A percentile compares a stretch with the other conserved stretches of the same genome.
phyloP scores from a whole-genome alignment of 768 basidiomycete genomes.

The Sarcodon sp. region DNA sequence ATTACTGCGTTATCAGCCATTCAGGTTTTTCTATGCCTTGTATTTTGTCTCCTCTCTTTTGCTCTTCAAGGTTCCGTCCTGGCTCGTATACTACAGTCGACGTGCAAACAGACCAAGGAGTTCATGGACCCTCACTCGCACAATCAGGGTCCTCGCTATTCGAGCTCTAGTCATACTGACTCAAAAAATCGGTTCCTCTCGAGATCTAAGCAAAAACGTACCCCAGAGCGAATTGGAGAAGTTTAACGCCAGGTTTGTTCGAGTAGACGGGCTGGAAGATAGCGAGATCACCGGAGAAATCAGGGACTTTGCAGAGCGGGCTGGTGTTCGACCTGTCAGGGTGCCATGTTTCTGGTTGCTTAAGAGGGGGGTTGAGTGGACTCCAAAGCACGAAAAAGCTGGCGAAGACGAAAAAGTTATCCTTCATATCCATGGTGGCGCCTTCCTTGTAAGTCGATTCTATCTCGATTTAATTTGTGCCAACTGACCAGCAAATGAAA shows the following conservation, averaged over 20 bases:
- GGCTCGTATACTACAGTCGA: slow-evolving; percentile 6
- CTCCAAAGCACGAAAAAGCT: slow-evolving; percentile 8
- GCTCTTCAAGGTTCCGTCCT: slow-evolving; percentile 4
- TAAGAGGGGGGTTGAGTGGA: slow-evolving; percentile 1
- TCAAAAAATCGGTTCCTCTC: not conserved
- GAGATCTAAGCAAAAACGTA: slow-evolving; percentile 1
- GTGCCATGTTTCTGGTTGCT: slow-evolving; percentile 10
- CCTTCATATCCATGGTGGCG: slow-evolving; percentile 10
- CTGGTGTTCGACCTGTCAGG: slow-evolving; percentile 1
- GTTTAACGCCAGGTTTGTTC: slow-evolving; percentile 6
- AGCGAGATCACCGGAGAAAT: slow-evolving; percentile 1
- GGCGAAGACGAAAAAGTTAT: slow-evolving; percentile 10
- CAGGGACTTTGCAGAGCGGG: slow-evolving; percentile 1
- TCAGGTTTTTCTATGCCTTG: slow-evolving; percentile 6
- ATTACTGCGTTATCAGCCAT: slow-evolving; percentile 3
- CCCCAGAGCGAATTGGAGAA: not conserved
- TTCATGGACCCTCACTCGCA: slow-evolving; percentile 3
- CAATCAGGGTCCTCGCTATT: slow-evolving; percentile 1
- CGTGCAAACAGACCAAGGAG: slow-evolving; percentile 2
- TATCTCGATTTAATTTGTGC: not conserved
- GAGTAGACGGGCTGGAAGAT: slow-evolving; percentile 6
- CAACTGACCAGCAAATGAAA: not conserved
- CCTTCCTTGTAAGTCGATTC: slow-evolving; percentile 1
- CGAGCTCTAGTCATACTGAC: not conserved
- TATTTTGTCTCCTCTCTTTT: slow-evolving; percentile 2